phyloP scores from a whole-genome alignment of 2,329 filamentous ascomycete genomes.

The Escovopsis sp. region DNA sequence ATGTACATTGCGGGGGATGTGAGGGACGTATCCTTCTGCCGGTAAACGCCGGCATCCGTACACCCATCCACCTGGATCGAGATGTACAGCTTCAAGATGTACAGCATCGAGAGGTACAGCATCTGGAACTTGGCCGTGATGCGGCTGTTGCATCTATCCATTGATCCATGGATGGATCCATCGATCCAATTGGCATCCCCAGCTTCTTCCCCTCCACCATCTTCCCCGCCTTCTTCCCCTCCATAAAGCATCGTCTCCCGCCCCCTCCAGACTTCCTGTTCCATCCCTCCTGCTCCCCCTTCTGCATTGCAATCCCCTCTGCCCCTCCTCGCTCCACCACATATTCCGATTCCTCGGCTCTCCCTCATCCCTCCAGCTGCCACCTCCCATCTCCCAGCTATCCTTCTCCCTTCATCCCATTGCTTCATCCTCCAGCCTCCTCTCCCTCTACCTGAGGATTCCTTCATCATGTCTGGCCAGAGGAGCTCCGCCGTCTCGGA shows the following conservation, averaged over 20 bases:
- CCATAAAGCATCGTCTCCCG: conserved; percentile 8
- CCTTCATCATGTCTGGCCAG: conserved; percentile 36
- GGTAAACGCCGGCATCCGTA: no score
- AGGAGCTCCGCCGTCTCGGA: conserved; percentile 44
- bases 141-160: background rate
- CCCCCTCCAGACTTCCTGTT: conserved; percentile 10
- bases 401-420: no score
- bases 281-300: conserved; percentile 6
- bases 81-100: no score
- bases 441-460: conserved; percentile 4
- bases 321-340: no score
- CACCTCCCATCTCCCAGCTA: conserved; percentile 6
- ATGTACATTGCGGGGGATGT: no score
- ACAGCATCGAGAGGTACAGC: no score
- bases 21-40: no score
- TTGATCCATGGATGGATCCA: background rate
- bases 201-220: conserved; percentile 3
- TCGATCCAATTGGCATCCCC: conserved; percentile 7
- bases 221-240: conserved; percentile 6
- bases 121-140: no score
- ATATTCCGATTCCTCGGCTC: no score
- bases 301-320: no score
- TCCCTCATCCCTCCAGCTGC: conserved; percentile 6
- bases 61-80: no score
- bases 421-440: conserved; percentile 4